Base-by-base conservation (phyloP, 768 basidiomycete species). In the Russula brevipes region DNA sequence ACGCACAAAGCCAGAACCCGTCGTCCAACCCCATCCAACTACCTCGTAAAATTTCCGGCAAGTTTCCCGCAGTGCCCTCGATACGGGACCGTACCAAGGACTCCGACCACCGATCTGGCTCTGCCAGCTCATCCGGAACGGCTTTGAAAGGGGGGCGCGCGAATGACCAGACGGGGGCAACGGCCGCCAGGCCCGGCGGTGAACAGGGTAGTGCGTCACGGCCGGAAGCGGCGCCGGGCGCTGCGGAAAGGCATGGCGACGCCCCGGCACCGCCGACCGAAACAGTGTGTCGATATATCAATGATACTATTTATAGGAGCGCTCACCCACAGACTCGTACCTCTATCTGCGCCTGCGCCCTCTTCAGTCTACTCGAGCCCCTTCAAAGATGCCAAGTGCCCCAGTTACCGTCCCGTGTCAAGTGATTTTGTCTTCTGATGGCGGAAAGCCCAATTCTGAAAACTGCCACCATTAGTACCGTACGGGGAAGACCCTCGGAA, bases 401-500 rank as follows among this genome's bases (percentile, higher is more conserved):
- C 64, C 76, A 24, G 57, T 73, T 39, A 79, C 77, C 16, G 79
- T 81, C 30, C 79, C 80, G 16, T 81, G 80, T 69, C 80, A 81
- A 76, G 80, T 80, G 63, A 19, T 54, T 14, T 52, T 12, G 14
- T 46, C 42, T 59, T 47, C 19, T 59, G 49, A 33, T 11, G 55
- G 59, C 16, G 39, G n/a, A 36, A 36, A n/a, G 0, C 14, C 46
- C 56, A 2, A 57, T 50, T 57, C 59, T 64, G 50, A 66, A 42
- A 50, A 19, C 1, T 44, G 33, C 16, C 8, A 17, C 53, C 53
- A 41, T n/a, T 59, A 91, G 90, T 92, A 93, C 70, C 88, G 89
- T 66, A 94, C 92, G 9, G 92, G 92, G 66, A 89, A 86, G 74
- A 91, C 88, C 5, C 85, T 89, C 45, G 91, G 91, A 31, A 94